Evolutionary conservation across 306 rosid species (phyloP).

Genomic region (Elaeagnus macrophylla): DNA sequence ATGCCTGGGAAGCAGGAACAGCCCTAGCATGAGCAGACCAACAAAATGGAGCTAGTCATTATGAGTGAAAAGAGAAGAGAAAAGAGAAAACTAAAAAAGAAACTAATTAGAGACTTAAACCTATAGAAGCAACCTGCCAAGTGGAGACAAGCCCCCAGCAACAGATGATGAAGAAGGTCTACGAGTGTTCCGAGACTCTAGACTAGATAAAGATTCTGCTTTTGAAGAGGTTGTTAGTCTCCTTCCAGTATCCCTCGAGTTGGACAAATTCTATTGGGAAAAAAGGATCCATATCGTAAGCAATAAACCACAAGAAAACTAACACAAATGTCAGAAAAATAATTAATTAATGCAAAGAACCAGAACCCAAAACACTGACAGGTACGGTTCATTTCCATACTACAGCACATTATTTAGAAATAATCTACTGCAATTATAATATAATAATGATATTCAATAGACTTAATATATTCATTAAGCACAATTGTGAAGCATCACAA

Average conservation of each 20-base stretch:
- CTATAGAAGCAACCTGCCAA: conserved; percentile 63
- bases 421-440: no score
- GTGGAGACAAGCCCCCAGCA: conserved; percentile 88
- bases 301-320: no score
- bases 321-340: no score
- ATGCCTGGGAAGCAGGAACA: conserved; percentile 69
- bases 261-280: conserved; percentile 63
- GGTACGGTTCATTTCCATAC: no score
- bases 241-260: conserved; percentile 72
- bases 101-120: conserved; percentile 1
- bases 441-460: no score
- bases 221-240: conserved; percentile 50
- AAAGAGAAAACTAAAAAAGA: background rate
- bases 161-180: conserved; percentile 95
- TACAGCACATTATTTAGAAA: no score
- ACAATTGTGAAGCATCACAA: no score
- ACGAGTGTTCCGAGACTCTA: conserved; percentile 62
- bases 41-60: conserved; percentile 20
- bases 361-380: no score
- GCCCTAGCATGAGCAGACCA: conserved; percentile 47
- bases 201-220: conserved; percentile 58
- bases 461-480: no score
- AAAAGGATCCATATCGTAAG: conserved; percentile 13
- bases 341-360: no score
- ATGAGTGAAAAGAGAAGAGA: conserved; percentile 4